Conservation (phyloP, 345 rosid species). For the Carallia pectinifolia region DNA sequence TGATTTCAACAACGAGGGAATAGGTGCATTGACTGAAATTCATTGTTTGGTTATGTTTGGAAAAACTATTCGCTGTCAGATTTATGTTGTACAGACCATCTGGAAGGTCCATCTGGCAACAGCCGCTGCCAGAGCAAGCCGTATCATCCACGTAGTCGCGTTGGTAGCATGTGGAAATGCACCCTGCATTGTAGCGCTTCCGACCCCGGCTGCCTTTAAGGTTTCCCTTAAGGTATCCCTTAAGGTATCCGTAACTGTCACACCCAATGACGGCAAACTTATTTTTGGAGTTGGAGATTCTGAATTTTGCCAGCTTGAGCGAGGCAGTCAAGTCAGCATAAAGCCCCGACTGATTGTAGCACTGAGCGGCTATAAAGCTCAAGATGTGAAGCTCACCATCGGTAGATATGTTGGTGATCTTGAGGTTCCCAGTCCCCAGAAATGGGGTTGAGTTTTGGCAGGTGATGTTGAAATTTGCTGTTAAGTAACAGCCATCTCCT, state of each 20-base stretch:
- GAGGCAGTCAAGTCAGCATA: neutral
- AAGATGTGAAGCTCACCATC: constrained; percentile 17
- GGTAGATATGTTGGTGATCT: constrained; percentile 13
- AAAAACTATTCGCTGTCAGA: neutral
- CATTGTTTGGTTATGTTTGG: neutral
- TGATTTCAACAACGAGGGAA: constrained; percentile 21
- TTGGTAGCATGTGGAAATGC: constrained; percentile 17
- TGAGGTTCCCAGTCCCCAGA: neutral
- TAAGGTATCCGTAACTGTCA: constrained; percentile 16
- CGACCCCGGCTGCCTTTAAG: too few relatives aligned
- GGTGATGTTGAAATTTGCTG: constrained; percentile 1
- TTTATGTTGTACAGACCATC: neutral
- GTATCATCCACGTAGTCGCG: constrained; percentile 9
- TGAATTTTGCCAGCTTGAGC: constrained; percentile 22
- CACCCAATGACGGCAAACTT: constrained; percentile 31
- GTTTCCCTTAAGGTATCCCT: neutral
- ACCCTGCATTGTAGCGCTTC: constrained; percentile 5
- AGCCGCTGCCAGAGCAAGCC: constrained; percentile 38
- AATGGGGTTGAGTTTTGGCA: neutral
- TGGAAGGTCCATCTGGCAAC: constrained; percentile 34
- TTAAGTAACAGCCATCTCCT: neutral
- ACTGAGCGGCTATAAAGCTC: neutral
- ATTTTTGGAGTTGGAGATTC: constrained; percentile 23
- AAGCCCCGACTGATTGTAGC: constrained; percentile 2
- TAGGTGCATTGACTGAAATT: constrained; percentile 33